Conservation (phyloP, 148 eudicot species). For the Arbutus unedo region DNA sequence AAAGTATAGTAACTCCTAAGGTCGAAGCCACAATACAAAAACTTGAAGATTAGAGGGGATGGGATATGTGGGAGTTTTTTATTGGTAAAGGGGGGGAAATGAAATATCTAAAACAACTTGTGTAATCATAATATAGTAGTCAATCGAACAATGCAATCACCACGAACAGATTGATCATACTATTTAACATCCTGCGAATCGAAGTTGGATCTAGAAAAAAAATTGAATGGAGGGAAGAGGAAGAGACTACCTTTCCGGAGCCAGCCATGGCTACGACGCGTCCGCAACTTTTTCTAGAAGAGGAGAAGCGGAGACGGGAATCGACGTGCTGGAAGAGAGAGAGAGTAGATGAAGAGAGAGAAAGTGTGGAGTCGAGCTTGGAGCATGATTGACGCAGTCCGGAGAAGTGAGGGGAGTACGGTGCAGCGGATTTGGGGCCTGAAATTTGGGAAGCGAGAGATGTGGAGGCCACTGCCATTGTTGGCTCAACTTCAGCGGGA, state of each 20-base stretch:
- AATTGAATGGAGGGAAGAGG: background rate
- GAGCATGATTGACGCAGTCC: constrained; percentile 48
- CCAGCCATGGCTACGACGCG: constrained; percentile 78
- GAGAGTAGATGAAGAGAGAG: constrained; percentile 32
- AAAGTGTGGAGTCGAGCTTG: constrained; percentile 42
- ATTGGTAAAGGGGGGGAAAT: too few relatives aligned
- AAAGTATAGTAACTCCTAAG: too few relatives aligned
- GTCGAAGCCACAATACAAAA: too few relatives aligned
- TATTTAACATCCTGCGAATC: background rate
- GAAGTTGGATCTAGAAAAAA: background rate
- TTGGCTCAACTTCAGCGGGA: background rate
- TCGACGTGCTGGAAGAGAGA: constrained; percentile 50
- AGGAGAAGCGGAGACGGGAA: constrained; percentile 56
- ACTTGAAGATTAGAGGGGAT: too few relatives aligned
- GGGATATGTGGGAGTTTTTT: too few relatives aligned
- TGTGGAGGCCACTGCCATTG: constrained; percentile 46
- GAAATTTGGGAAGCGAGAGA: constrained; percentile 42
- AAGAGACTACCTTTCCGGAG: constrained; percentile 53
- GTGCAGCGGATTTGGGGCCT: constrained; percentile 34
- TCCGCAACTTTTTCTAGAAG: constrained; percentile 44
- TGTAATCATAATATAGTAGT: background rate
- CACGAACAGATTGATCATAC: background rate
- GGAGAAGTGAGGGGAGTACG: constrained; percentile 47
- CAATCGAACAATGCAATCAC: background rate
- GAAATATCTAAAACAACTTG: too few relatives aligned